Percentiles rank a stretch among this genome's conserved stretches.
phyloP scores from a whole-genome alignment of 1,139 yeast genomes.

The Hanseniaspora uvarum region DNA sequence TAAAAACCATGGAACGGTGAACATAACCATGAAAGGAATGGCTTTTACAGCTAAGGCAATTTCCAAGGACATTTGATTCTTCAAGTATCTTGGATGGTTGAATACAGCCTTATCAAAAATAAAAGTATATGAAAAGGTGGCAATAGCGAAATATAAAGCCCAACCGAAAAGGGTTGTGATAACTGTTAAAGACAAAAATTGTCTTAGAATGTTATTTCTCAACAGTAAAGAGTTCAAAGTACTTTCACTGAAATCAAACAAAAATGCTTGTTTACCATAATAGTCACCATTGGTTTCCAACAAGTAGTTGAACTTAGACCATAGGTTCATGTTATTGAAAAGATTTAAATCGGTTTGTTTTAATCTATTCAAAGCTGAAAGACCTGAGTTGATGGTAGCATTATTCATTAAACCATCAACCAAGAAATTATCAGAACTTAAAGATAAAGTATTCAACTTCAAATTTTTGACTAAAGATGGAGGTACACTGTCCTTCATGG shows the following conservation, averaged over 20 bases:
- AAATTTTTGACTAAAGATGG: constrained; percentile 28
- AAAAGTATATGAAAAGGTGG: constrained; percentile 59
- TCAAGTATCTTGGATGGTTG: constrained; percentile 90
- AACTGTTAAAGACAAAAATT: constrained; percentile 54
- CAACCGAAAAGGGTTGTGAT: constrained; percentile 77
- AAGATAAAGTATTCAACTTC: constrained; percentile 22
- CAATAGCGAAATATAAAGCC: constrained; percentile 65
- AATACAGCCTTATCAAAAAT: constrained; percentile 81
- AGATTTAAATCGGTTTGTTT: constrained; percentile 20
- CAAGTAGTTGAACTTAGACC: constrained; percentile 21
- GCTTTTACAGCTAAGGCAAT: constrained; percentile 67
- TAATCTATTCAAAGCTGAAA: constrained; percentile 17
- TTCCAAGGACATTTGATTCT: constrained; percentile 81
- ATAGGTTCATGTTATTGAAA: constrained; percentile 3
- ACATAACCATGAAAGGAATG: constrained; percentile 76
- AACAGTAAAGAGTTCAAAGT: constrained; percentile 55
- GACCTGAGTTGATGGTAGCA: constrained; percentile 19
- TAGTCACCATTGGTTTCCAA: constrained; percentile 28
- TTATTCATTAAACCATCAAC: constrained; percentile 20
- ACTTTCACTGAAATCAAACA: constrained; percentile 42
- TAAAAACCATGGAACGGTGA: constrained; percentile 84
- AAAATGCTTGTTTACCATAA: constrained; percentile 43
- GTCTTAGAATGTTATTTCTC: constrained; percentile 66
- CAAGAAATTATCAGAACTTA: constrained; percentile 17
- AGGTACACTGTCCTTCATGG: constrained; percentile 35